phyloP scores from a whole-genome alignment of 441 rosid species.

The Populus trichocarpa region DNA sequence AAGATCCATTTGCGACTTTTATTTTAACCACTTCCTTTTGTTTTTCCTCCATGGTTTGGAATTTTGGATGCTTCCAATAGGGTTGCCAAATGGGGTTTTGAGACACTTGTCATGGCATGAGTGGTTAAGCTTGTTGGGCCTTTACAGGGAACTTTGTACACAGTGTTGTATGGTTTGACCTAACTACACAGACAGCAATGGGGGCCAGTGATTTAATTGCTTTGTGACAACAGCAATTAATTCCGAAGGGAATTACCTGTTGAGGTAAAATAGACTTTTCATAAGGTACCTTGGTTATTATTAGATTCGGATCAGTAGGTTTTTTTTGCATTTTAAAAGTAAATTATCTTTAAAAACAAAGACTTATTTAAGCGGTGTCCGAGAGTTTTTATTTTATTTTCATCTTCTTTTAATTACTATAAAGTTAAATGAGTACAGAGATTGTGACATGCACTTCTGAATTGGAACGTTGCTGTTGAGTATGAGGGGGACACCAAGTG shows the following conservation, averaged over 20 bases:
- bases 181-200: background rate
- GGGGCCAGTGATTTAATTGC: background rate
- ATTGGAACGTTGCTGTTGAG: too few species aligned
- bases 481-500: too few species aligned
- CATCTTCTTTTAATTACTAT: too few species aligned
- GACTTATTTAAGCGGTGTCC: too few species aligned
- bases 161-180: background rate
- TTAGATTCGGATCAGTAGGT: background rate
- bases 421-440: background rate
- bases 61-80: background rate
- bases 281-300: too few species aligned
- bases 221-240: background rate
- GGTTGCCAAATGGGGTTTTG: too few species aligned
- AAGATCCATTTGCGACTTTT: background rate
- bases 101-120: background rate
- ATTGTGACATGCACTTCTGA: slow-evolving; percentile 5
- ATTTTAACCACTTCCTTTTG: background rate
- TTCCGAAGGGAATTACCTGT: background rate
- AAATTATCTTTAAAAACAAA: too few species aligned
- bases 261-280: too few species aligned
- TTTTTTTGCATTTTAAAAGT: background rate
- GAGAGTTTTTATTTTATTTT: too few species aligned
- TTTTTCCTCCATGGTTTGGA: background rate
- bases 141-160: background rate
- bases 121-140: background rate